Evolutionary conservation across 768 basidiomycete genomes (phyloP).

Genomic region (Leccinum uliginosum): DNA sequence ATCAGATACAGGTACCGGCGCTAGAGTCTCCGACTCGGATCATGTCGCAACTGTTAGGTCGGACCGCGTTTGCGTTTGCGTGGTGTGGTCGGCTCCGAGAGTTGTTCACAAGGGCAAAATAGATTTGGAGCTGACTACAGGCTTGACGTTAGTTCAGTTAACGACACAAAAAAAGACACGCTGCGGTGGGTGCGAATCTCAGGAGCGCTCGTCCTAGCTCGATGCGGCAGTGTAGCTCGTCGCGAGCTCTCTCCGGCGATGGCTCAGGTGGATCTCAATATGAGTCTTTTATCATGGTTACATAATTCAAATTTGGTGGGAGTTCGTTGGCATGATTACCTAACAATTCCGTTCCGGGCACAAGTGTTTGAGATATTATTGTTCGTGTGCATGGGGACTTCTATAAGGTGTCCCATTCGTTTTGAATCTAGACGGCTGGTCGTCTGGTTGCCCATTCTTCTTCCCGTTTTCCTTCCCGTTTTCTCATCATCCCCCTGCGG

Average conservation of each 20-base stretch:
- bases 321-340: slow-evolving; percentile 7
- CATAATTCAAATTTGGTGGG: not conserved
- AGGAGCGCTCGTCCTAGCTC: not conserved
- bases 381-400: not conserved
- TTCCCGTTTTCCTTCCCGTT: not conserved
- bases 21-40: not conserved
- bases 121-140: too few relatives aligned
- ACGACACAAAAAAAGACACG: not conserved
- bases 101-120: not conserved
- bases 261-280: not conserved
- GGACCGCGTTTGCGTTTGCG: not conserved
- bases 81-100: not conserved
- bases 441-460: not conserved
- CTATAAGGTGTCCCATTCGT: slow-evolving; percentile 3
- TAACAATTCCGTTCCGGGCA: slow-evolving; percentile 14
- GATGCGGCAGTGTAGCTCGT: not conserved
- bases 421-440: not conserved
- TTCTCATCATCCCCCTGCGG: not conserved
- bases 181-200: not conserved
- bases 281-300: not conserved
- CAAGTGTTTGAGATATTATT: slow-evolving; percentile 12
- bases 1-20: not conserved
- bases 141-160: not conserved
- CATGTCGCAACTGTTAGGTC: not conserved
- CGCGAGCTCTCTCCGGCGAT: too few relatives aligned